A percentile compares a stretch with the other conserved stretches of the same genome.
These are phyloP conservation scores for Trametes polyzona DNA, from an alignment of 1,284 basidiomycete species.

Conservation along the genomic window DNA sequence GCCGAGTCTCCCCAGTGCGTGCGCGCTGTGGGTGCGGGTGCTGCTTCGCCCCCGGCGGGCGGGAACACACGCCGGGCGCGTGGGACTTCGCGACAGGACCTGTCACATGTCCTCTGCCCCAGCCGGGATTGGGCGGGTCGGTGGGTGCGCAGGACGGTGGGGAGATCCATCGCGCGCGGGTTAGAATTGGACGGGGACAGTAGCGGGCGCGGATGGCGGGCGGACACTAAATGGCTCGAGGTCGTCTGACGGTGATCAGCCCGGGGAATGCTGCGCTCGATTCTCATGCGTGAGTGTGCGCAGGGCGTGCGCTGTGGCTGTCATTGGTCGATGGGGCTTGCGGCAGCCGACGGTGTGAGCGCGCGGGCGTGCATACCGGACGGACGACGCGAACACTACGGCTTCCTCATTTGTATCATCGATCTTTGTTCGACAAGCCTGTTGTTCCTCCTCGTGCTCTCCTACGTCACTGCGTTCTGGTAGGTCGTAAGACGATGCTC, in stretches of 20 bases:
- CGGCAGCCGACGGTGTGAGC: constrained; percentile 26
- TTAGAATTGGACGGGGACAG: constrained; percentile 16
- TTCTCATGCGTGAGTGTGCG: constrained; percentile 22
- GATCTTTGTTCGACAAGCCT: constrained; percentile 13
- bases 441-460: background rate
- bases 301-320: background rate
- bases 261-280: constrained; percentile 14
- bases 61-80: constrained; percentile 11
- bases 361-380: background rate
- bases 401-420: constrained; percentile 16
- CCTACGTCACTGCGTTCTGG: background rate
- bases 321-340: constrained; percentile 8
- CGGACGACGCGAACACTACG: constrained; percentile 16
- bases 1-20: too few species aligned
- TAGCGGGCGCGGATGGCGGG: constrained; percentile 15
- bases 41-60: constrained; percentile 15
- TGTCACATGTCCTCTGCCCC: constrained; percentile 5
- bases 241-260: constrained; percentile 24
- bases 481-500: background rate
- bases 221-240: constrained; percentile 6
- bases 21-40: too few species aligned
- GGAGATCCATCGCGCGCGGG: constrained; percentile 10
- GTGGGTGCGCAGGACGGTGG: background rate
- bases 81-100: constrained; percentile 17
- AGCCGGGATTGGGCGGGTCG: constrained; percentile 4